Evolutionary conservation across 2,329 filamentous ascomycete species (phyloP).

Genomic region (Colletotrichum caudatum): DNA sequence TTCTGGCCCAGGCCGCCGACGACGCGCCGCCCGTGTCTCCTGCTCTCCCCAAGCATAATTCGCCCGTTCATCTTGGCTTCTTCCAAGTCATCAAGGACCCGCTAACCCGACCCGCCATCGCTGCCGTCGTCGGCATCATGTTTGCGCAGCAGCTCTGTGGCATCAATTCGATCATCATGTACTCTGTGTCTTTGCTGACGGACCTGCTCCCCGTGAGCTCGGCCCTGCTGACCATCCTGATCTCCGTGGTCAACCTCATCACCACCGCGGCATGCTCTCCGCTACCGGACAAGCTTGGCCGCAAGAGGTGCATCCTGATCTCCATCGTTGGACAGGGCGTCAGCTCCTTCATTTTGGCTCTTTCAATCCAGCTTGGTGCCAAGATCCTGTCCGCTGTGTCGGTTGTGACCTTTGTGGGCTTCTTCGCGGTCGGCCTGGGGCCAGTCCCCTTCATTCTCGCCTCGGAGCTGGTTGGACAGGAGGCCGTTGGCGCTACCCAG

Average conservation of each 20-base stretch:
- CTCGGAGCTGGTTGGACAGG: conserved; percentile 88
- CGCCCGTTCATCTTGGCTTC: conserved; percentile 65
- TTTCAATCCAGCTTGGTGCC: conserved; percentile 80
- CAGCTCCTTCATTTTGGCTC: conserved; percentile 80
- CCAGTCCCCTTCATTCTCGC: conserved; percentile 96
- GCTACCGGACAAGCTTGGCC: conserved; percentile 86
- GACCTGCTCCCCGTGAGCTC: conserved; percentile 85
- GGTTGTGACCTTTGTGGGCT: conserved; percentile 86
- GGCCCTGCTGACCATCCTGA: conserved; percentile 84
- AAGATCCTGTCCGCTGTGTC: conserved; percentile 84
- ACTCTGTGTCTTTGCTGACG: conserved; percentile 90
- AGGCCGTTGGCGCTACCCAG: conserved; percentile 92
- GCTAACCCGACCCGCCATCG: conserved; percentile 77
- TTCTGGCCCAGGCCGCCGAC: conserved; percentile 62
- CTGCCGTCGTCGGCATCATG: conserved; percentile 92
- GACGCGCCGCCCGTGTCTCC: conserved; percentile 44
- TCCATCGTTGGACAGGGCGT: conserved; percentile 88
- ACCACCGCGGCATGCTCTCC: conserved; percentile 86
- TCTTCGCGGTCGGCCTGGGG: conserved; percentile 90
- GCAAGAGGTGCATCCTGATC: conserved; percentile 85
- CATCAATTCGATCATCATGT: conserved; percentile 99
- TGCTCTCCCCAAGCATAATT: conserved; percentile 42
- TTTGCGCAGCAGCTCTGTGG: conserved; percentile 91
- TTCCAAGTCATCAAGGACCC: conserved; percentile 75
- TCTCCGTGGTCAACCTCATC: conserved; percentile 87